A percentile compares a stretch with the other conserved stretches of the same genome.
These are phyloP conservation scores for Podaxis rugospora DNA, from an alignment of 768 basidiomycete genomes.

Conservation along the genomic window DNA sequence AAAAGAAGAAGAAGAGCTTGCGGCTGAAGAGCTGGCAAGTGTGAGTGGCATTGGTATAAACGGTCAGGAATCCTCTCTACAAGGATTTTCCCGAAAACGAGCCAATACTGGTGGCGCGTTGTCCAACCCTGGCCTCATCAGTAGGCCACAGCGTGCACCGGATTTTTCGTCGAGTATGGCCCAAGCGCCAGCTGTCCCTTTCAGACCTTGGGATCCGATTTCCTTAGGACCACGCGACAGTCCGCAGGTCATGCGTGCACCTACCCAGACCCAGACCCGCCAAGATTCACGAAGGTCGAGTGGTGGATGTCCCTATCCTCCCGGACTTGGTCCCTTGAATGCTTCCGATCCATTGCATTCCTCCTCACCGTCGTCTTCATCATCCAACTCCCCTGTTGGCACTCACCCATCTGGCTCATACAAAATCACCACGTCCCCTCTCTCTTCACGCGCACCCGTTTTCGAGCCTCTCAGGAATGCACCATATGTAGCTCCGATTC, in stretches of 20 bases:
- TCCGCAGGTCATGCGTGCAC: neutral
- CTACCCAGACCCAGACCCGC: neutral
- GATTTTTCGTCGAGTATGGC: neutral
- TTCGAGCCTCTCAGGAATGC: conserved; percentile 1
- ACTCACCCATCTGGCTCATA: neutral
- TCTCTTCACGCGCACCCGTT: neutral
- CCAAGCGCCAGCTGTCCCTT: neutral
- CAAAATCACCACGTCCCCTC: neutral
- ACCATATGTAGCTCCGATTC: conserved; percentile 3
- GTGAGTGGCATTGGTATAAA: conserved; percentile 2
- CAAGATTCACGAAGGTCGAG: neutral
- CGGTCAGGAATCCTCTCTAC: neutral
- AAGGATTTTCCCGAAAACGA: neutral
- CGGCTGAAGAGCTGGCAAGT: conserved; percentile 18
- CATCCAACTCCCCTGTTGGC: neutral
- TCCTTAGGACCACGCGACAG: neutral
- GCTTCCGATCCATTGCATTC: neutral
- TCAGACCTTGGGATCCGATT: neutral
- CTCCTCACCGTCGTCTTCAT: conserved; percentile 1
- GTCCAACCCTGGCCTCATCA: neutral
- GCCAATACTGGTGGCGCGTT: conserved; percentile 3
- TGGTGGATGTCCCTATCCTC: neutral
- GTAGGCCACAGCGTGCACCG: neutral
- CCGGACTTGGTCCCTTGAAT: neutral
- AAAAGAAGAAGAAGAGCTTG: conserved; percentile 23